Evolutionary conservation across 2,329 filamentous ascomycete species (phyloP), one percentile per base, ranked within the genome.

Genomic region (Aureobasidium sp.): DNA sequence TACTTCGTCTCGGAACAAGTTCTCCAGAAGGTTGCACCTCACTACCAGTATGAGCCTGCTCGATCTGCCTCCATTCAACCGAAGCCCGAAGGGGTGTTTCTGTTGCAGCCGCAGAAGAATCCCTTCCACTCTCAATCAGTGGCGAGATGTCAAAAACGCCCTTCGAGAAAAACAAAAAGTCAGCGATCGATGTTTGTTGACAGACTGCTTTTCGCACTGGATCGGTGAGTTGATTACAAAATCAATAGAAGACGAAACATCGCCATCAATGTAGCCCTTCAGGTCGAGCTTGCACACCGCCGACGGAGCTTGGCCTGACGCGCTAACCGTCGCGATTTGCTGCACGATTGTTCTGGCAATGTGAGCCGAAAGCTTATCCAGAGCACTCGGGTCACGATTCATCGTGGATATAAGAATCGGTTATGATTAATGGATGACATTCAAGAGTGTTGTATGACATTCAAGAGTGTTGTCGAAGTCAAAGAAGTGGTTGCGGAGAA

Each of bases 251-350:
- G 58, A 37, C 30, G 58, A 48, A 39, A 41, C 29, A 30, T 61
- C 48, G 4, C 58, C 58, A 47, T 61, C 58, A 30, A 61, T 52
- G 27, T 50, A 61, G n/a, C 58, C 58, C n/a, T 39, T 44, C 34
- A 61, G 11, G 11, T 52, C 41, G 29, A 61, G 47, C 32, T 45
- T 52, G 47, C 58, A 45, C 25, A 11, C 21, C n/a, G 32, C 15
- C 10, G 57, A 16, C 21, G 54, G 25, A 37, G 54, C 21, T 37
- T 47, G 54, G 3, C 54, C 42, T 30, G 54, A 47, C 42, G 54
- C 54, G 54, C 54, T 58, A 48, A 30, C 54, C 15, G 54, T 47
- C 42, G 54, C 42, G 42, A 58, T 58, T 29, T 58, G 54, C 54
- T 58, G 54, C 54, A 37, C 32, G 32, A 58, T 37, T 13, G 42